phyloP scores from a whole-genome alignment of 371 early-diverging fungal species.

The Apophysomyces trapeziformis region DNA sequence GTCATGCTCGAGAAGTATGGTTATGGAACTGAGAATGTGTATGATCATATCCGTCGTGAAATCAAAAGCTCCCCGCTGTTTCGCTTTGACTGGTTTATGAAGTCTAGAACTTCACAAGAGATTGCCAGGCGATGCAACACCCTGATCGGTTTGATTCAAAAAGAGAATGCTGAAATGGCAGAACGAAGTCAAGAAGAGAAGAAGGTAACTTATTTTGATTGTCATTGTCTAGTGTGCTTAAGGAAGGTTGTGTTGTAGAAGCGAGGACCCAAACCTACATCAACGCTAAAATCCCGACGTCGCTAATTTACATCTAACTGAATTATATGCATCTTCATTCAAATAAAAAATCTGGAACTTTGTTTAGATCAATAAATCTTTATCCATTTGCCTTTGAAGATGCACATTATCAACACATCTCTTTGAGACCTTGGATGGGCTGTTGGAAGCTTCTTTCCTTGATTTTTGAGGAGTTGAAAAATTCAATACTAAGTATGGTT shows the following conservation, averaged over 20 bases:
- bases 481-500: too few relatives aligned
- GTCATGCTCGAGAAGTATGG: constrained; percentile 90
- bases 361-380: too few relatives aligned
- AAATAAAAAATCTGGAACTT: too few relatives aligned
- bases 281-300: constrained; percentile 21
- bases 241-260: constrained; percentile 11
- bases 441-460: too few relatives aligned
- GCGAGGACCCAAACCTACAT: constrained; percentile 19
- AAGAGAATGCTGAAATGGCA: constrained; percentile 59
- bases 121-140: constrained; percentile 82
- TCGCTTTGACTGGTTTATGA: constrained; percentile 97
- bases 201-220: constrained; percentile 26
- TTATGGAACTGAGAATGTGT: constrained; percentile 89
- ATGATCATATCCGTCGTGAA: constrained; percentile 88
- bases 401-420: too few relatives aligned
- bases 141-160: constrained; percentile 68
- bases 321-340: too few relatives aligned
- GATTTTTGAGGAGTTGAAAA: too few relatives aligned
- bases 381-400: too few relatives aligned
- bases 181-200: constrained; percentile 45
- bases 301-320: constrained; percentile 10
- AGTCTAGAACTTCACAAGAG: constrained; percentile 88
- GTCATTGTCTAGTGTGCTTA: background rate
- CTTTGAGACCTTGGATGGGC: too few relatives aligned
- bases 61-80: constrained; percentile 85